These are phyloP conservation scores for Austroboletus eburneus DNA, from an alignment of 768 basidiomycete genomes.

Conservation along the genomic window DNA sequence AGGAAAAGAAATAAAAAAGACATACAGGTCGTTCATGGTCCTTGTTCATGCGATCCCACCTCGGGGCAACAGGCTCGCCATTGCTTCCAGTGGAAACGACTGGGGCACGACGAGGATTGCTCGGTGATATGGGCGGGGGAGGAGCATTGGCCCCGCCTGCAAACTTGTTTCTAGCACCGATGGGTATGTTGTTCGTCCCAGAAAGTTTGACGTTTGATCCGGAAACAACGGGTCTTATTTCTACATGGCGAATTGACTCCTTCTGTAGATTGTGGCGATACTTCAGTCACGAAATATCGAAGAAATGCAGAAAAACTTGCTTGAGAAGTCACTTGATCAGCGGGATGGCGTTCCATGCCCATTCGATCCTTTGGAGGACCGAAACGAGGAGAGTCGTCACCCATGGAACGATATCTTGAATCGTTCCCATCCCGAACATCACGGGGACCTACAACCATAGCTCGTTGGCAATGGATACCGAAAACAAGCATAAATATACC, in stretches of 20 bases:
- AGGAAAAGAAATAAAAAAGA: not conserved
- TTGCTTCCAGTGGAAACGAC: conserved; percentile 12
- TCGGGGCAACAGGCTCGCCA: conserved; percentile 18
- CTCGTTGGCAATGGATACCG: not conserved
- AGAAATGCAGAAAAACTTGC: conserved; percentile 10
- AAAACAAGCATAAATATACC: conserved; percentile 1
- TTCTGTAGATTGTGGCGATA: conserved; percentile 8
- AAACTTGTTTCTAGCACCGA: conserved; percentile 27
- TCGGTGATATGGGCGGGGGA: not conserved
- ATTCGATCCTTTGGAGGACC: conserved; percentile 16
- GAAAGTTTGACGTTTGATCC: conserved; percentile 26
- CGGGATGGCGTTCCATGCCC: conserved; percentile 15
- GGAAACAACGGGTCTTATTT: conserved; percentile 8
- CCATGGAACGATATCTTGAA: conserved; percentile 12
- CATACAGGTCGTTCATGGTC: conserved; percentile 26
- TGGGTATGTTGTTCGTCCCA: conserved; percentile 32
- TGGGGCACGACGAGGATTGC: not conserved
- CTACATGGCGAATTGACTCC: conserved; percentile 14
- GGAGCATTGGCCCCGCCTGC: conserved; percentile 5
- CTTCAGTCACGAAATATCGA: not conserved
- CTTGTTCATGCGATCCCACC: conserved; percentile 11
- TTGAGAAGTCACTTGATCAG: conserved; percentile 15
- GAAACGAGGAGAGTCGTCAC: conserved; percentile 16
- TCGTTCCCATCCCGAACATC: conserved; percentile 20
- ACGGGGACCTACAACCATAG: conserved; percentile 6